Evolutionary conservation across 106 monocot genomes (phyloP), one percentile per base, ranked within the genome.

Genomic region (Allium fistulosum): DNA sequence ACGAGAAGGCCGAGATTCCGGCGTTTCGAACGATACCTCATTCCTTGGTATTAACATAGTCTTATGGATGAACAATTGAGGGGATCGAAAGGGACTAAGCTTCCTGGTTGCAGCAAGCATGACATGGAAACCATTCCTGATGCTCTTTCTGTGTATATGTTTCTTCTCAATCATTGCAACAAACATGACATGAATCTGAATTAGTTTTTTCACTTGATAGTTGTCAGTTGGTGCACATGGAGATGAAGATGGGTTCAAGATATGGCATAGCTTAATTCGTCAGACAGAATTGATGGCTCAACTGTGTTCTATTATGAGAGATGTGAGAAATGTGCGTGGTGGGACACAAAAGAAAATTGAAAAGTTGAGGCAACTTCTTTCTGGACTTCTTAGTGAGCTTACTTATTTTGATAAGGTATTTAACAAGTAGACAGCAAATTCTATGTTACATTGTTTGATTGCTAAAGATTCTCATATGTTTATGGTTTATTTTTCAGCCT

Each of bases 291-390:
- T 97, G 70, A 92, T 77, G 26, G 92, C 97, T 68, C 92, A 97
- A 67, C 71, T 97, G 49, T 88, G 92, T 71, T 79, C 86, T 28
- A 92, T 97, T 53, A 92, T 79, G 86, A 92, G 80, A 77, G 92
- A 92, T 81, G 92, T 97, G 37, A 89, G 84, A 81, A 84, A 82
- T 75, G 86, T 89, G 12, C 86, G 92, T 56, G 97, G 97, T 15
- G 82, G 92, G 17, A 92, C 87, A 53, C 92, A 92, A 63, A 97
- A 92, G 79, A 97, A 97, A 83, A 88, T 92, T 57, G 92, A 92
- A 53, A 92, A 92, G 77, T 77, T 97, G 63, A 86, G 97, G 59
- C 89, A 92, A 67, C 78, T 97, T 48, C 84, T 97, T 58, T 84
- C 85, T 37, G 92, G 92, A 67, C 76, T 92, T 59, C 92, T 89